Percentiles rank a stretch among this genome's conserved stretches.
These are phyloP conservation scores for Backusella tuberculispora DNA, from an alignment of 192 early-diverging fungal species.

Conservation along the genomic window DNA sequence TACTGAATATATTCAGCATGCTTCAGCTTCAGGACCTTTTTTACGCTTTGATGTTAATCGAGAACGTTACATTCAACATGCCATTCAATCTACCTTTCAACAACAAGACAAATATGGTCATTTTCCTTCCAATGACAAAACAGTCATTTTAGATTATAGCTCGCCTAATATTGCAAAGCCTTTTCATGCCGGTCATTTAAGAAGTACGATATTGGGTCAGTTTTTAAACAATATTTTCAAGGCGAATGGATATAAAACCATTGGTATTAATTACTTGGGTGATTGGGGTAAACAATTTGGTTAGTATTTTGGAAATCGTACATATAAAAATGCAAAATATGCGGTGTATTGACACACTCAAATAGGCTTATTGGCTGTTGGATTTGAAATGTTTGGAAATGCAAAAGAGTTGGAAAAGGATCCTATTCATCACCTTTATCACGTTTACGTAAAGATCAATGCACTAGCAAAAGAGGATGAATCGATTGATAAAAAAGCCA, in stretches of 20 bases:
- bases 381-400: conserved; percentile 78
- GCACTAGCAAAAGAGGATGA: conserved; percentile 63
- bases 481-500: conserved; percentile 73
- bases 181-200: conserved; percentile 96
- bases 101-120: conserved; percentile 59
- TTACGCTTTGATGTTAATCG: conserved; percentile 70
- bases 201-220: conserved; percentile 96
- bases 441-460: conserved; percentile 90
- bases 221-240: conserved; percentile 78
- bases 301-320: conserved; percentile 22
- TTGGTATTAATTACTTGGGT: conserved; percentile 94
- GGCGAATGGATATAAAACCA: conserved; percentile 80
- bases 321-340: background rate
- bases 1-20: conserved; percentile 50
- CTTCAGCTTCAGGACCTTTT: conserved; percentile 60
- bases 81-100: conserved; percentile 55
- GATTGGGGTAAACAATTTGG: conserved; percentile 99
- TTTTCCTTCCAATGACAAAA: conserved; percentile 64
- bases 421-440: conserved; percentile 87
- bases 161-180: conserved; percentile 98
- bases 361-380: conserved; percentile 84
- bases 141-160: conserved; percentile 86
- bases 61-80: conserved; percentile 47
- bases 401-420: conserved; percentile 68
- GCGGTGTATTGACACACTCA: background rate